phyloP scores from a whole-genome alignment of 108 stramenopile species.

The Heterococcus sp. region DNA sequence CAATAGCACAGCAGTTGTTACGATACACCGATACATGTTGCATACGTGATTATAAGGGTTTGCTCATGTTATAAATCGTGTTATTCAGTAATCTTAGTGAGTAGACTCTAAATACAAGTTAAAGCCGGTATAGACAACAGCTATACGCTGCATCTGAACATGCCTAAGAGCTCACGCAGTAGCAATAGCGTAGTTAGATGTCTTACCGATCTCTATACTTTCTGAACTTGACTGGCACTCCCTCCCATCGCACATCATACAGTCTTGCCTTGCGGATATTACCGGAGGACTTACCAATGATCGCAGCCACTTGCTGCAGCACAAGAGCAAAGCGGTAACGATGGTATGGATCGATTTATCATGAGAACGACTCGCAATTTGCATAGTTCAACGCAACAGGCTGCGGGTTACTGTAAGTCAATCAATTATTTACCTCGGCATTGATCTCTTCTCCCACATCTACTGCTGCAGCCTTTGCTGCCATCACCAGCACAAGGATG shows the following conservation, averaged over 20 bases:
- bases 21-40: too few species aligned
- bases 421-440: not conserved
- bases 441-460: not conserved
- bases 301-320: not conserved
- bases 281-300: not conserved
- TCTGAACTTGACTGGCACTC: slow-evolving; percentile 41
- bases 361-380: too few species aligned
- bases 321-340: not conserved
- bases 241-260: slow-evolving; percentile 45
- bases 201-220: not conserved
- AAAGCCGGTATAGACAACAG: too few species aligned
- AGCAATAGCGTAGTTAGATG: slow-evolving; percentile 3
- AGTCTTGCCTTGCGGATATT: slow-evolving; percentile 46
- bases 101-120: too few species aligned
- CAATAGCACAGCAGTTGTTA: too few species aligned
- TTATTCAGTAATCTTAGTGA: too few species aligned
- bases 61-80: too few species aligned
- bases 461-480: not conserved
- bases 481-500: too few species aligned
- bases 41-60: slow-evolving; percentile 27
- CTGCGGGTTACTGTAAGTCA: too few species aligned
- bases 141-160: too few species aligned
- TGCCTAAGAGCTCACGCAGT: too few species aligned
- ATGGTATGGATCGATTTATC: not conserved
- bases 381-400: not conserved